A percentile compares a stretch with the other conserved stretches of the same genome.
phyloP scores from a whole-genome alignment of 2,329 filamentous ascomycete species.

The Pseudogymnoascus destructans region DNA sequence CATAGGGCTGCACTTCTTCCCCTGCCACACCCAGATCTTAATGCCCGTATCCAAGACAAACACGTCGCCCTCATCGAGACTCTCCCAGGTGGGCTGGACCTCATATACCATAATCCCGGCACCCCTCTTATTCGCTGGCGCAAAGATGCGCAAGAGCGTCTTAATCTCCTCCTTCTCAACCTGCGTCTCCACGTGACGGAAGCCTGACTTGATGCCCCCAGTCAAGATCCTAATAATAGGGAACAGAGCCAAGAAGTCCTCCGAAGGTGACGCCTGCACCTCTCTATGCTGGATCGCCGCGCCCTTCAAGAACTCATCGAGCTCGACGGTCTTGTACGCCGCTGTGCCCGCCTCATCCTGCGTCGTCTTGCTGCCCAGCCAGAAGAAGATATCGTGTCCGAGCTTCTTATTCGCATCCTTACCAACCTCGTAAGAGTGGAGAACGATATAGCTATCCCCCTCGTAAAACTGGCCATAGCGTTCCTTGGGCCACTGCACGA shows the following conservation, averaged over 20 bases:
- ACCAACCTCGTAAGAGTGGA: slow-evolving; percentile 44
- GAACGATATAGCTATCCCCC: slow-evolving; percentile 55
- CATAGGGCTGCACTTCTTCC: slow-evolving; percentile 50
- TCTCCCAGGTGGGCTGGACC: slow-evolving; percentile 47
- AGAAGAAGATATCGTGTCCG: slow-evolving; percentile 56
- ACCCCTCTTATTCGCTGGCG: slow-evolving; percentile 35
- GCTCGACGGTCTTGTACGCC: slow-evolving; percentile 58
- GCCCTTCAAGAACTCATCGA: slow-evolving; percentile 53
- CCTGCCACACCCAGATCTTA: slow-evolving; percentile 61
- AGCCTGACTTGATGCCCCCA: slow-evolving; percentile 49
- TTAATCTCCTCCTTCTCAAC: slow-evolving; percentile 31
- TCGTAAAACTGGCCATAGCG: slow-evolving; percentile 50
- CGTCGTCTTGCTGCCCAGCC: slow-evolving; percentile 51
- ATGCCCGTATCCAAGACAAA: slow-evolving; percentile 49
- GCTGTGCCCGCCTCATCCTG: slow-evolving; percentile 58
- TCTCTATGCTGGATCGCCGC: slow-evolving; percentile 52
- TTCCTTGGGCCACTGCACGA: slow-evolving; percentile 45
- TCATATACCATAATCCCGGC: slow-evolving; percentile 47
- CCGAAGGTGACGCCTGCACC: slow-evolving; percentile 38
- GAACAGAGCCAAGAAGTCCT: slow-evolving; percentile 49
- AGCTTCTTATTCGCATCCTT: slow-evolving; percentile 33
- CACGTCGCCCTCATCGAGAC: slow-evolving; percentile 52
- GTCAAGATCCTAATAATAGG: slow-evolving; percentile 44
- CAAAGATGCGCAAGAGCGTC: slow-evolving; percentile 50
- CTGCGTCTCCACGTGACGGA: slow-evolving; percentile 45